A percentile compares a stretch with the other conserved stretches of the same genome.
Evolutionary conservation across 352 stramenopile genomes (phyloP).

Genomic region (Globisporangium yorkense): DNA sequence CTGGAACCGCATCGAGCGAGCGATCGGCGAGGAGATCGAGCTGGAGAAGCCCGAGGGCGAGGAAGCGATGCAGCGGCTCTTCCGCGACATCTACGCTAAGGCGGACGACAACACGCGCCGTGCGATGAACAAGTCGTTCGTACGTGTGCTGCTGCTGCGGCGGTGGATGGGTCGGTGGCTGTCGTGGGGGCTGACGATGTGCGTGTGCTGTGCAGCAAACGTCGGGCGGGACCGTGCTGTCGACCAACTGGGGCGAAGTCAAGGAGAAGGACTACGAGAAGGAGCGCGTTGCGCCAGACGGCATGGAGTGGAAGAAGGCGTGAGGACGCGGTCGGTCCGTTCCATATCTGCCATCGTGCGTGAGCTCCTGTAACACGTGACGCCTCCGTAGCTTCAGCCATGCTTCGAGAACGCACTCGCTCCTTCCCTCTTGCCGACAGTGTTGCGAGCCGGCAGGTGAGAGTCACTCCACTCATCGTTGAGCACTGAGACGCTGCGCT

Average conservation of each 20-base stretch:
- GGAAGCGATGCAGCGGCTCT: constrained; percentile 89
- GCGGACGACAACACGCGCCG: constrained; percentile 86
- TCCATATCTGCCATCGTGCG: too few species aligned
- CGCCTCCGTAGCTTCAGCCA: too few species aligned
- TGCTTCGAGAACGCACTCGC: too few species aligned
- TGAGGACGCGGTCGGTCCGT: not conserved
- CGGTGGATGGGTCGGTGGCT: not conserved
- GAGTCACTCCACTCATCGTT: too few species aligned
- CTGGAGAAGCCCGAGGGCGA: constrained; percentile 88
- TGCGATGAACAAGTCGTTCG: constrained; percentile 93
- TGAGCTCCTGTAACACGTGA: too few species aligned
- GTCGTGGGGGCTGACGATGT: not conserved
- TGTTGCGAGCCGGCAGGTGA: too few species aligned
- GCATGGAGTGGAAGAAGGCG: constrained; percentile 91
- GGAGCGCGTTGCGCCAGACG: constrained; percentile 72
- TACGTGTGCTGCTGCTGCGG: constrained; percentile 21
- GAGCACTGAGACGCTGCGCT: too few species aligned
- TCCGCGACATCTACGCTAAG: constrained; percentile 91
- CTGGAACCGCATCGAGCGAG: constrained; percentile 86
- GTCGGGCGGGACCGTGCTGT: constrained; percentile 89
- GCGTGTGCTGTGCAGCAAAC: constrained; percentile 62
- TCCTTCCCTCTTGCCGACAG: too few species aligned
- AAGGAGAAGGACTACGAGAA: constrained; percentile 88
- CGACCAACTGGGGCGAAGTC: constrained; percentile 91
- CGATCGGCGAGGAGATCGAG: constrained; percentile 75